These are phyloP conservation scores for Micractinium sp. DNA, from an alignment of 139 green algal species.

Conservation along the genomic window DNA sequence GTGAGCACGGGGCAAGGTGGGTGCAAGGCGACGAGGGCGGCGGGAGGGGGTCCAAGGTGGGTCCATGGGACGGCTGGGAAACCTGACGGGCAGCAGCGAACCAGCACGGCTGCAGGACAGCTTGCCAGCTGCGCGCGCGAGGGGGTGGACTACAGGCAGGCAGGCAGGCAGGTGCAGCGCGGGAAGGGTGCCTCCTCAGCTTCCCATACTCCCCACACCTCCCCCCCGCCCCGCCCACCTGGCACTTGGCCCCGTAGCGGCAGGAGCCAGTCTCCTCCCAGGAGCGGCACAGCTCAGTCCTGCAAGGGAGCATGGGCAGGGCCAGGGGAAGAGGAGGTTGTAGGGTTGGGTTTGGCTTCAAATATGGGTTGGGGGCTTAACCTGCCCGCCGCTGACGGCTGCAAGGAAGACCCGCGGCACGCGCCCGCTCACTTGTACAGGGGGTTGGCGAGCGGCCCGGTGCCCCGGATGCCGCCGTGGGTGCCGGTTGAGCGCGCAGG, in stretches of 20 bases:
- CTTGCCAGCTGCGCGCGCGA: no score
- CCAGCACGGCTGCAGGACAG: no score
- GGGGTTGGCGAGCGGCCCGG: constrained; percentile 33
- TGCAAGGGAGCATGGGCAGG: no score
- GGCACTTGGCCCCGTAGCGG: constrained; percentile 88
- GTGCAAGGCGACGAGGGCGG: neutral
- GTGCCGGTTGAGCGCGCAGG: neutral
- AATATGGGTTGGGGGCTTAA: neutral
- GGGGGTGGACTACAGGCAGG: no score
- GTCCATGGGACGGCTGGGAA: no score
- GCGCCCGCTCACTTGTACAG: constrained; percentile 54
- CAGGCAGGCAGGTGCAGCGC: no score
- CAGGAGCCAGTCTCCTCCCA: constrained; percentile 85
- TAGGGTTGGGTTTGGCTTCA: neutral
- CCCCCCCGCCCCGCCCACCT: constrained; percentile 62
- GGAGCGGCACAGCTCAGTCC: constrained; percentile 42
- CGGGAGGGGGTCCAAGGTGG: neutral
- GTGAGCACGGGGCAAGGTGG: neutral
- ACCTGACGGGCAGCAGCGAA: neutral
- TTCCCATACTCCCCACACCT: no score
- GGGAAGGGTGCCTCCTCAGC: no score
- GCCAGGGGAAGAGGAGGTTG: no score
- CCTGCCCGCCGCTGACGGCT: neutral
- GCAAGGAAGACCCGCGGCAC: neutral
- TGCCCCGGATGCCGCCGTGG: constrained; percentile 1